phyloP scores from a whole-genome alignment of 768 basidiomycete species.

The Xerocomellus intermedius region DNA sequence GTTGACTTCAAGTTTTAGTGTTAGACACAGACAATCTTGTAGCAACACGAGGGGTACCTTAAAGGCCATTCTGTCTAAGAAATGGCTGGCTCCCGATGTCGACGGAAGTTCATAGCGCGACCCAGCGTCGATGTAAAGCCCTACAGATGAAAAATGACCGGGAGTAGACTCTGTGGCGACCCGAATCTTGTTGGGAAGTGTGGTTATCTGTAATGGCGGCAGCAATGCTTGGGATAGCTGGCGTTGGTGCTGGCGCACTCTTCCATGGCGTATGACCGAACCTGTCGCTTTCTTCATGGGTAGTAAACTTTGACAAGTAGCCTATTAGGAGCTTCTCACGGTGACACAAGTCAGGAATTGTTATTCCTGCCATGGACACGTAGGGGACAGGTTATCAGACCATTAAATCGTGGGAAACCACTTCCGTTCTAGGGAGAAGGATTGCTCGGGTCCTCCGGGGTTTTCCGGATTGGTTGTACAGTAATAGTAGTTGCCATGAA shows the following conservation, averaged over 20 bases:
- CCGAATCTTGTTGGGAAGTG: slow-evolving; percentile 85
- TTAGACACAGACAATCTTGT: slow-evolving; percentile 1
- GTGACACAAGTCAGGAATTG: background rate
- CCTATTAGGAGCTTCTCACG: background rate
- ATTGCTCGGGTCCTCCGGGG: too few relatives aligned
- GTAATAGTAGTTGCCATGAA: too few relatives aligned
- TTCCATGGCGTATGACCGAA: slow-evolving; percentile 40
- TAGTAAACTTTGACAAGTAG: slow-evolving; percentile 3
- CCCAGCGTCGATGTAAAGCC: slow-evolving; percentile 92
- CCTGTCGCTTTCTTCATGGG: slow-evolving; percentile 41
- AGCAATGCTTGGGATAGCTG: slow-evolving; percentile 27
- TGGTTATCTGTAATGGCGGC: slow-evolving; percentile 64
- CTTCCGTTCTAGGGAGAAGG: too few relatives aligned
- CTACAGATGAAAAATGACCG: slow-evolving; percentile 92
- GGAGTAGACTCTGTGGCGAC: slow-evolving; percentile 90
- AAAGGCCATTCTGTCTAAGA: slow-evolving; percentile 94
- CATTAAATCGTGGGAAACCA: too few relatives aligned
- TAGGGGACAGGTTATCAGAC: too few relatives aligned
- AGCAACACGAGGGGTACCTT: slow-evolving; percentile 55
- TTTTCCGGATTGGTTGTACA: too few relatives aligned
- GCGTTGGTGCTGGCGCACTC: slow-evolving; percentile 22
- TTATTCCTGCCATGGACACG: too few relatives aligned
- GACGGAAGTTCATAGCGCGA: slow-evolving; percentile 78
- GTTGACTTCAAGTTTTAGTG: slow-evolving; percentile 57
- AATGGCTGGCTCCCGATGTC: slow-evolving; percentile 83